Evolutionary conservation across 163 green algal genomes (phyloP), one percentile per base, ranked within the genome.

Genomic region (Chloroidium sp.): DNA sequence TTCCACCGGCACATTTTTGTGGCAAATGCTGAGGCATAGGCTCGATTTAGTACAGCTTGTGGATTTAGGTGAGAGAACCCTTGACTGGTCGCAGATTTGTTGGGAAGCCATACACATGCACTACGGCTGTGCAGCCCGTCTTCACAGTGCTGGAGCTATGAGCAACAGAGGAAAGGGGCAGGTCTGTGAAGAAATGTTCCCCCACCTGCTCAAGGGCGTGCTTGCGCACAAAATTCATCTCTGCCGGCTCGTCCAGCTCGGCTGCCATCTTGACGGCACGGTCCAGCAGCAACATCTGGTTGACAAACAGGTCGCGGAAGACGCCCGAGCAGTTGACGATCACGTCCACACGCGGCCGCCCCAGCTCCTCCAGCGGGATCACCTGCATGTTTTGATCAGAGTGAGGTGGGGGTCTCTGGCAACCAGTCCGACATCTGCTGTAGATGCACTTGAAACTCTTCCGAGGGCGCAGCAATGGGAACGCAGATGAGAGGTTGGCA

Each of bases 161-260:
- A 64, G 14, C n/a, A 64, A 6, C 59, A 64, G 59, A 57, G 69
- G 10, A 76, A 57, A 4, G 6, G 69, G 36, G 36, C 36, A 36
- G 36, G 36, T 36, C 36, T 74, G 67, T 36, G 36, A 36, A 36
- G 36, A 36, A 36, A 36, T 36, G 36, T 72, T 61, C 14, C 58
- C 67, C 77, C 82, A 88, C 88, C 89, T 93, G 90, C 91, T 98
- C 87, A 81, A 88, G 84, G 14, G 96, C 96, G 83, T 99, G 96
- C 94, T 99, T 99, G 86, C 96, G 92, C 82, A 99, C 96, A 89
- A 97, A 99, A 91, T 99, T 99, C 94, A 98, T 98, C 85, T 98
- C 95, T 69, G 92, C 81, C 3, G 96, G 95, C 92, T 99, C 96
- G 79, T 99, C 96, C 86, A 93, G 91, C 91, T 99, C 96, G 6